These are phyloP conservation scores for Drechmeria coniospora DNA, from an alignment of 2,329 filamentous ascomycete genomes.

Conservation along the genomic window DNA sequence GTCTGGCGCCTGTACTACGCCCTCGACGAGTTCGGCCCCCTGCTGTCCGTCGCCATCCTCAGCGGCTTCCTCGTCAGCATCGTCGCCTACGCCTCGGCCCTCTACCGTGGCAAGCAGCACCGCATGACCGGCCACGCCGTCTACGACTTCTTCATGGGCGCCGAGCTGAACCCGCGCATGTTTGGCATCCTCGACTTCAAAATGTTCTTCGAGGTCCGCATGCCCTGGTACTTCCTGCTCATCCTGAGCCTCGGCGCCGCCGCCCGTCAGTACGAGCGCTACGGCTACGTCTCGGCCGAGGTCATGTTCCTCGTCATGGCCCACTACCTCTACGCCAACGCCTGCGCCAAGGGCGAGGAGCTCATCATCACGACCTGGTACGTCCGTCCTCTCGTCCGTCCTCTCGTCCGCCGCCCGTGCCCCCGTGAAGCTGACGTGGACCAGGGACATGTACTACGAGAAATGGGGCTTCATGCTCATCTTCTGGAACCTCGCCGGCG, in stretches of 20 bases:
- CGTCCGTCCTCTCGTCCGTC: conserved; percentile 3
- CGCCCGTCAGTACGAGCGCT: conserved; percentile 67
- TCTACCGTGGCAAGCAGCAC: conserved; percentile 67
- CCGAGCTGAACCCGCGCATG: conserved; percentile 72
- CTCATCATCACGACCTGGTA: conserved; percentile 71
- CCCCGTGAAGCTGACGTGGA: conserved; percentile 1
- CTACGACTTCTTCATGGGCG: conserved; percentile 87
- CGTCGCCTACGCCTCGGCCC: conserved; percentile 73
- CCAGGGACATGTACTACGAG: conserved; percentile 82
- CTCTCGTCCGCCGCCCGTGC: neutral
- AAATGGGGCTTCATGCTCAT: conserved; percentile 97
- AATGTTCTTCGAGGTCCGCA: conserved; percentile 89
- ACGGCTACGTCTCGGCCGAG: conserved; percentile 77
- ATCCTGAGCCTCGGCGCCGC: conserved; percentile 62
- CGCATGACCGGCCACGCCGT: conserved; percentile 81
- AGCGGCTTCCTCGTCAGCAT: conserved; percentile 75
- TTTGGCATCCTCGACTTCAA: conserved; percentile 79
- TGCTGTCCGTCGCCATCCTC: conserved; percentile 85
- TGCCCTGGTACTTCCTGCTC: conserved; percentile 85
- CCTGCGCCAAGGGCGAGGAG: conserved; percentile 84
- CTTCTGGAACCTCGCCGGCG: conserved; percentile 91
- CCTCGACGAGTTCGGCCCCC: conserved; percentile 85
- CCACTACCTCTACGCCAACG: conserved; percentile 83
- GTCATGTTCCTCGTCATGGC: conserved; percentile 75
- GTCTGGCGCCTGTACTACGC: conserved; percentile 81